These are phyloP conservation scores for Gossypium gossypioides DNA, from an alignment of 441 rosid species.

Conservation along the genomic window DNA sequence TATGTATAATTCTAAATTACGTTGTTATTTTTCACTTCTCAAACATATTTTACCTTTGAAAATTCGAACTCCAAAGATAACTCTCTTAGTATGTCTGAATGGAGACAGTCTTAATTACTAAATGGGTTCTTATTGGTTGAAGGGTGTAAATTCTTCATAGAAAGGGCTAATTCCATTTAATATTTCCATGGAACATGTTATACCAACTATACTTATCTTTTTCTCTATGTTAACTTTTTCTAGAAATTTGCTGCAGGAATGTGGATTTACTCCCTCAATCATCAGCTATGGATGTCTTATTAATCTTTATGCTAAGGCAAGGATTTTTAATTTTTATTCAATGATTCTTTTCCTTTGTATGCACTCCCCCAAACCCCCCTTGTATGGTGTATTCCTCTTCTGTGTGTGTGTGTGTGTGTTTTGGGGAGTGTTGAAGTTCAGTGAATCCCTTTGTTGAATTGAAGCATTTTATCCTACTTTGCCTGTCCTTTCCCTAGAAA, in stretches of 20 bases:
- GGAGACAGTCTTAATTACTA: constrained; percentile 1
- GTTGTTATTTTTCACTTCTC: background rate
- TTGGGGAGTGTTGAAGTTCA: background rate
- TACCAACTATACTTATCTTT: background rate
- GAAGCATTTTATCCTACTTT: background rate
- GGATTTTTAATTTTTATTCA: background rate
- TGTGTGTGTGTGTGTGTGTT: background rate
- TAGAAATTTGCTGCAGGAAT: constrained; percentile 45
- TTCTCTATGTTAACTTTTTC: background rate
- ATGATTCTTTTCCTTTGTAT: background rate
- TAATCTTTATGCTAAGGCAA: constrained; percentile 74
- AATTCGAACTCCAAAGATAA: background rate
- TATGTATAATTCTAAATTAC: background rate
- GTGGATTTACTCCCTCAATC: constrained; percentile 76
- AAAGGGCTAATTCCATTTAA: background rate
- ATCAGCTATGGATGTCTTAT: constrained; percentile 86
- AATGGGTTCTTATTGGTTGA: background rate
- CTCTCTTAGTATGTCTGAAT: background rate
- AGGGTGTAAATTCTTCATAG: background rate
- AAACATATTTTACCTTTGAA: background rate
- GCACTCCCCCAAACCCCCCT: background rate
- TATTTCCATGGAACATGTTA: background rate
- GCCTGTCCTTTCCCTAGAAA: background rate
- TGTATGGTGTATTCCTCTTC: background rate
- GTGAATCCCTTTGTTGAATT: background rate